phyloP scores from a whole-genome alignment of 371 early-diverging fungal genomes.

The Coemansia sp. region DNA sequence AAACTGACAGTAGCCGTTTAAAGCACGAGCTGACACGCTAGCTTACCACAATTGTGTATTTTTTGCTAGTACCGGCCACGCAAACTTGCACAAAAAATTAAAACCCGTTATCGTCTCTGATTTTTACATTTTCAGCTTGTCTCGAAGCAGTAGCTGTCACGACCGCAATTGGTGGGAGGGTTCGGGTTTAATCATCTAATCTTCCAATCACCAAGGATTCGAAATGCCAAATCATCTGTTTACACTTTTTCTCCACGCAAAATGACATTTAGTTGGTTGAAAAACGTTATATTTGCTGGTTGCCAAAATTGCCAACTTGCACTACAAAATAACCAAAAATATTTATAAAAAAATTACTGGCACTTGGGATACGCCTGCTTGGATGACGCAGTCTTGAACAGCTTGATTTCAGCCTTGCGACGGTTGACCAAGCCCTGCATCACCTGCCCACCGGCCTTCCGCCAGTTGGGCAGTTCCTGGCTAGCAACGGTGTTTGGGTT shows the following conservation, averaged over 20 bases:
- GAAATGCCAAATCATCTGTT: background rate
- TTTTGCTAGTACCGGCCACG: too few species aligned
- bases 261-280: too few species aligned
- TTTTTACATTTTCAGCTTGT: too few species aligned
- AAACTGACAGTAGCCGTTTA: too few species aligned
- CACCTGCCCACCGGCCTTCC: slow-evolving; percentile 39
- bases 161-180: background rate
- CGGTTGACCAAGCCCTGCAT: slow-evolving; percentile 37
- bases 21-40: too few species aligned
- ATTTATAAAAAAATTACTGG: background rate
- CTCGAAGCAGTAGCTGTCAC: background rate
- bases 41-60: too few species aligned
- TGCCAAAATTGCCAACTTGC: background rate
- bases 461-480: slow-evolving; percentile 49
- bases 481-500: slow-evolving; percentile 33
- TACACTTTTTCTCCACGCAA: background rate
- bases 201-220: background rate
- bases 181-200: background rate
- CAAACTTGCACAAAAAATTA: too few species aligned
- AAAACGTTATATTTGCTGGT: background rate
- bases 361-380: slow-evolving; percentile 29
- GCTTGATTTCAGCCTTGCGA: slow-evolving; percentile 38
- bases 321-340: too few species aligned
- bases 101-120: too few species aligned
- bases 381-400: slow-evolving; percentile 34